Conservation (phyloP, 2,329 filamentous ascomycete species). For the Alternaria sp. region DNA sequence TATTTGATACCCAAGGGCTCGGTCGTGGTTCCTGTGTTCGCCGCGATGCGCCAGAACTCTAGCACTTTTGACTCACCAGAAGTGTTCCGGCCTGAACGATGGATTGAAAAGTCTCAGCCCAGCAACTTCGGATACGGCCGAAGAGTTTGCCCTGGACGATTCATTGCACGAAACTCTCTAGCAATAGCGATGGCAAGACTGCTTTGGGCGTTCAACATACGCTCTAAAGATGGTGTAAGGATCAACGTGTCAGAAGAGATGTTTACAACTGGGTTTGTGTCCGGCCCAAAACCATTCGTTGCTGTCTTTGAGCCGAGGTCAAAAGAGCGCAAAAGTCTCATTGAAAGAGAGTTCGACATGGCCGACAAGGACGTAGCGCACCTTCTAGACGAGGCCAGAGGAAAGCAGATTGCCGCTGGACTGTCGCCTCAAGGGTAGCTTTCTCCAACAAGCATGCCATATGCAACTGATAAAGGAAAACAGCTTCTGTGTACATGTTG, state of each 20-base stretch:
- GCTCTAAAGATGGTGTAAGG: no score
- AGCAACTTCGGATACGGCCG: slow-evolving; percentile 60
- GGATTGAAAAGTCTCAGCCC: slow-evolving; percentile 28
- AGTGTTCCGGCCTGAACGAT: slow-evolving; percentile 49
- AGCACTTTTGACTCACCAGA: slow-evolving; percentile 39
- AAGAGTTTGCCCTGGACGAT: slow-evolving; percentile 53
- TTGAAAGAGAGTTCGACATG: no score
- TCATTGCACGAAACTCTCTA: slow-evolving; percentile 41
- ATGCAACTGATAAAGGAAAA: no score
- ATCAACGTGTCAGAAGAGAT: neutral
- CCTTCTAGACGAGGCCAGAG: no score
- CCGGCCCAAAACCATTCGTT: no score
- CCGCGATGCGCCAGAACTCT: slow-evolving; percentile 44
- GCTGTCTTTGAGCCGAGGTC: no score
- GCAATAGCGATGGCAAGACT: slow-evolving; percentile 24
- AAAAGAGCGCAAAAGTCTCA: no score
- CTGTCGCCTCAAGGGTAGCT: no score
- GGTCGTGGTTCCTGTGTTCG: slow-evolving; percentile 44
- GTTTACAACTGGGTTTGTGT: neutral
- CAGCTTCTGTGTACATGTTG: no score
- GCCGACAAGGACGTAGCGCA: no score
- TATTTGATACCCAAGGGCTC: slow-evolving; percentile 28
- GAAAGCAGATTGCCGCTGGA: no score
- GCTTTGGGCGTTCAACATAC: slow-evolving; percentile 53
- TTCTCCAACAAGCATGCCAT: no score